Percentiles rank a stretch among this genome's conserved stretches.
These are phyloP conservation scores for Fusarium drepaniforme DNA, from an alignment of 2,329 filamentous ascomycete species.

Conservation along the genomic window DNA sequence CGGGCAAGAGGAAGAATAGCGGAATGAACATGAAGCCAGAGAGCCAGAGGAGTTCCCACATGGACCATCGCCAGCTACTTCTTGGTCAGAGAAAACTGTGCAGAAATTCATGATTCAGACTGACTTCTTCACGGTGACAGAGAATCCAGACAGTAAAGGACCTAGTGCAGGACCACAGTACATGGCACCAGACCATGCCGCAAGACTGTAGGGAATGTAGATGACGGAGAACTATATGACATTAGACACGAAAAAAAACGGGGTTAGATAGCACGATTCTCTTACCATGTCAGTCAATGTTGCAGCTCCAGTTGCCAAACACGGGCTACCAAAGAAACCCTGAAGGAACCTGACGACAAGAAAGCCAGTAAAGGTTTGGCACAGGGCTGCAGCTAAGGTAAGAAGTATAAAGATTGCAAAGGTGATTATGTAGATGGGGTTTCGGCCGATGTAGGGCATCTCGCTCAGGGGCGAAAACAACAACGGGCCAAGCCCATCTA, in stretches of 20 bases:
- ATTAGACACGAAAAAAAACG: no score
- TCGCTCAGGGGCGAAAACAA: constrained; percentile 50
- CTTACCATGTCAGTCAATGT: background rate
- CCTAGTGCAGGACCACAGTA: background rate
- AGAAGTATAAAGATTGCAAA: constrained; percentile 70
- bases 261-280: no score
- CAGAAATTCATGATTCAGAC: background rate
- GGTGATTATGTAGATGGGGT: constrained; percentile 67
- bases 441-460: constrained; percentile 66
- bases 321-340: constrained; percentile 57
- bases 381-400: constrained; percentile 64
- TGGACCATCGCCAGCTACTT: background rate
- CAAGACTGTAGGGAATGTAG: background rate
- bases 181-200: background rate
- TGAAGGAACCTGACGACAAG: constrained; percentile 64
- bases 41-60: background rate
- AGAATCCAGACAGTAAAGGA: background rate
- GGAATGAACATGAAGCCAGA: background rate
- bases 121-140: background rate
- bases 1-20: background rate
- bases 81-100: background rate
- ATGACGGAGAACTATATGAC: background rate
- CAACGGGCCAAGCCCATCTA: background rate
- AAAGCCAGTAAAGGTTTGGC: constrained; percentile 65
- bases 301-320: background rate